Percentiles rank a stretch among this genome's conserved stretches.
Conservation (phyloP, 2,329 filamentous ascomycete genomes). For the Parastagonospora avenae region DNA sequence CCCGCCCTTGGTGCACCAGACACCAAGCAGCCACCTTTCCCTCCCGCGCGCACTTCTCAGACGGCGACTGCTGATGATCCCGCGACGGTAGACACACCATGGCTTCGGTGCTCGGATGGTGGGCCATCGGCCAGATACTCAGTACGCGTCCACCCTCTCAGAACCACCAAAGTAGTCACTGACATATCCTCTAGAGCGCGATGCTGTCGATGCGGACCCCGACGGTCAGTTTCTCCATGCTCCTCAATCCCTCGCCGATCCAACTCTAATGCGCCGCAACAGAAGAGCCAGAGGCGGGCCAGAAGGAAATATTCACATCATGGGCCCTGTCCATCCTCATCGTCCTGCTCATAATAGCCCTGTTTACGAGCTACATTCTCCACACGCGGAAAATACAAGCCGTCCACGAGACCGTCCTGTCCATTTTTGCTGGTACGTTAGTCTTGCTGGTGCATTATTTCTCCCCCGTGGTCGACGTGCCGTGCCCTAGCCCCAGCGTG, state of each 20-base stretch:
- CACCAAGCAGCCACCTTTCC: slow-evolving; percentile 20
- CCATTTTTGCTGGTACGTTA: slow-evolving; percentile 85
- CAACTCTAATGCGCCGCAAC: slow-evolving; percentile 45
- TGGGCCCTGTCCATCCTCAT: slow-evolving; percentile 98
- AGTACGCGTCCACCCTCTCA: slow-evolving; percentile 37
- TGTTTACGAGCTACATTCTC: slow-evolving; percentile 96
- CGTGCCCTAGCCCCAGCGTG: slow-evolving; percentile 10
- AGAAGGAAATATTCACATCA: slow-evolving; percentile 94
- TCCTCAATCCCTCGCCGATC: slow-evolving; percentile 8
- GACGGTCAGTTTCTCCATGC: slow-evolving; percentile 45
- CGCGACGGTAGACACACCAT: slow-evolving; percentile 38
- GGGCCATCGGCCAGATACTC: slow-evolving; percentile 45
- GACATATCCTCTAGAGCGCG: slow-evolving; percentile 45
- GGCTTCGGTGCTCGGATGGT: slow-evolving; percentile 46
- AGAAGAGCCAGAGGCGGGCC: slow-evolving; percentile 77
- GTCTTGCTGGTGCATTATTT: not conserved
- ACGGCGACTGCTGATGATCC: slow-evolving; percentile 32
- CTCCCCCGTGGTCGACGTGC: not conserved
- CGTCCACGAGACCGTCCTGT: slow-evolving; percentile 96
- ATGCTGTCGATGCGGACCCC: slow-evolving; percentile 54
- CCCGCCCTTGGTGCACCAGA: slow-evolving; percentile 17
- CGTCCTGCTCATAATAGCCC: slow-evolving; percentile 86
- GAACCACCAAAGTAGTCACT: slow-evolving; percentile 2
- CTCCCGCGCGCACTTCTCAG: slow-evolving; percentile 4
- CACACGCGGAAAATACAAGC: slow-evolving; percentile 97